A percentile compares a stretch with the other conserved stretches of the same genome.
These are phyloP conservation scores for Pichia thaimueangensis DNA, from an alignment of 805 yeast genomes.

Conservation along the genomic window DNA sequence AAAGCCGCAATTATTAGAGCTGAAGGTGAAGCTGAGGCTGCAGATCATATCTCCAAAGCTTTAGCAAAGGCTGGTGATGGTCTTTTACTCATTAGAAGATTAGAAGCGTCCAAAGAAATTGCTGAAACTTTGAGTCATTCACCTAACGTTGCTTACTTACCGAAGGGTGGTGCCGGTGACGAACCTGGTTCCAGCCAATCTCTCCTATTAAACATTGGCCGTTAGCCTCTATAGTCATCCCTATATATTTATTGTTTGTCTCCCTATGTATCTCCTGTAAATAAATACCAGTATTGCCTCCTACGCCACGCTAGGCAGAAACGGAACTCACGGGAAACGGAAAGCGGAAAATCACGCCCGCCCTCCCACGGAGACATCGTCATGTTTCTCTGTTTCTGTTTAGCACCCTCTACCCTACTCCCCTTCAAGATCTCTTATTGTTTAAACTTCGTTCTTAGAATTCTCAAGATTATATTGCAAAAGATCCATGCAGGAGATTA, in stretches of 20 bases:
- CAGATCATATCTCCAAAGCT: constrained; percentile 90
- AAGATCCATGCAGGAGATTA: no score
- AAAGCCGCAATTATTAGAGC: constrained; percentile 94
- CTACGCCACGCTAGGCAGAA: no score
- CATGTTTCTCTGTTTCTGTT: no score
- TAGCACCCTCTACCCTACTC: not conserved
- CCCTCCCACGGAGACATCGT: no score
- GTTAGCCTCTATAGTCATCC: constrained; percentile 30
- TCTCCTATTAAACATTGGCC: constrained; percentile 62
- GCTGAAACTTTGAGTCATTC: constrained; percentile 81
- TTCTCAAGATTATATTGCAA: no score
- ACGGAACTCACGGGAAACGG: no score
- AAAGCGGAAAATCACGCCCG: no score
- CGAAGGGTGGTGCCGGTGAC: constrained; percentile 41
- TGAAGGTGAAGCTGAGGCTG: constrained; percentile 99
- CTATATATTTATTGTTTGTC: not conserved
- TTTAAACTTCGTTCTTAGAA: no score
- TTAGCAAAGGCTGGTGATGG: constrained; percentile 95
- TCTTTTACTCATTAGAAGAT: constrained; percentile 82
- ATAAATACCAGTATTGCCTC: not conserved
- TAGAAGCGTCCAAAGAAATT: constrained; percentile 95
- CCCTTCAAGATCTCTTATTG: no score
- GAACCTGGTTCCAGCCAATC: constrained; percentile 41
- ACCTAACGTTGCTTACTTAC: constrained; percentile 84
- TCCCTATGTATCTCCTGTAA: not conserved